Percentiles rank a stretch among this genome's conserved stretches.
These are phyloP conservation scores for Blastocystis sp. DNA, from an alignment of 352 stramenopile species.

Conservation along the genomic window DNA sequence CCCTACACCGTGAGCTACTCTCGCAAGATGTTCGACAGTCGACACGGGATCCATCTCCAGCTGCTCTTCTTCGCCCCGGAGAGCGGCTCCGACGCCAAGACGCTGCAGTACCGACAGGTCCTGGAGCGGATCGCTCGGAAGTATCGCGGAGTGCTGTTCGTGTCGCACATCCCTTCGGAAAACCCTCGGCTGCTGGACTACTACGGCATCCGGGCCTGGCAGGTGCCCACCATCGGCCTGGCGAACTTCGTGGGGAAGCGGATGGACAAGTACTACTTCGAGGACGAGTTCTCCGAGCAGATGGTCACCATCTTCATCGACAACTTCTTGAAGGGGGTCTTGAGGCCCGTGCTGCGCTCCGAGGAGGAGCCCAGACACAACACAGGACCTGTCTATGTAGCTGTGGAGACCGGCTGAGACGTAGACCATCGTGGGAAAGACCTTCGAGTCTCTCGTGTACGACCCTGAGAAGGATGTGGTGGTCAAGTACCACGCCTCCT, in stretches of 20 bases:
- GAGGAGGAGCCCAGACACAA: neutral
- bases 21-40: neutral
- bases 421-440: conserved; percentile 20
- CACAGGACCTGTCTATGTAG: conserved; percentile 2
- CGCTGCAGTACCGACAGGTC: neutral
- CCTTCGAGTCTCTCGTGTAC: conserved; percentile 14
- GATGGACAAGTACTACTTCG: neutral
- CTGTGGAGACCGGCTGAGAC: neutral
- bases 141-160: neutral
- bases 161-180: conserved; percentile 31
- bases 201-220: neutral
- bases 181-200: conserved; percentile 35
- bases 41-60: neutral
- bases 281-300: neutral
- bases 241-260: neutral
- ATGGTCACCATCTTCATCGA: neutral
- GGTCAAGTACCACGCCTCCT: conserved; percentile 6
- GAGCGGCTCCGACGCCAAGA: neutral
- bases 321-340: neutral
- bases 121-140: neutral
- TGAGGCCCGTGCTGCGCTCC: neutral
- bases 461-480: neutral
- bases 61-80: conserved; percentile 26
- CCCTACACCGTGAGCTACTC: neutral
- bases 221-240: conserved; percentile 2